phyloP scores from a whole-genome alignment of 2,329 filamentous ascomycete genomes.

The Amesomyces nigricolor region DNA sequence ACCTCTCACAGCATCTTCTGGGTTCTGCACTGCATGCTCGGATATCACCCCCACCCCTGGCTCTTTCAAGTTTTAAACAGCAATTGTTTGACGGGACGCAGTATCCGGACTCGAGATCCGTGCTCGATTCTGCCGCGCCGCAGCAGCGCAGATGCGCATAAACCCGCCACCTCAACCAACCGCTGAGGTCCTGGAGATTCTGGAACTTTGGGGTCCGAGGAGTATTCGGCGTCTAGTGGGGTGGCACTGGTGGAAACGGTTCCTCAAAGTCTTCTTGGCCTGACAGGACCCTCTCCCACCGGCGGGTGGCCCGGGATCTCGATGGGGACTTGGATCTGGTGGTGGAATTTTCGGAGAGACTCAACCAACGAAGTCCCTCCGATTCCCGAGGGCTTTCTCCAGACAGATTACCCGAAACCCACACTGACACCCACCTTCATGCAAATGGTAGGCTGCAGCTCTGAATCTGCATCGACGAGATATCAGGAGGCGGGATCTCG shows the following conservation, averaged over 20 bases:
- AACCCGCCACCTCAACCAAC: not conserved
- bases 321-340: not conserved
- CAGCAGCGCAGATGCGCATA: not conserved
- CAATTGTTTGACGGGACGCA: not conserved
- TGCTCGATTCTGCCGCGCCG: not conserved
- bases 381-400: not conserved
- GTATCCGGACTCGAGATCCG: not conserved
- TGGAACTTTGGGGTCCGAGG: not conserved
- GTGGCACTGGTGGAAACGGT: too few relatives aligned
- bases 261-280: too few relatives aligned
- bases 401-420: constrained; percentile 7
- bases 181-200: not conserved
- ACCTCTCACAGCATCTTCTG: not conserved
- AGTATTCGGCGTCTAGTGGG: too few relatives aligned
- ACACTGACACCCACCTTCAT: not conserved
- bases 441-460: constrained; percentile 5
- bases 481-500: not conserved
- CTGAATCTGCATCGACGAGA: not conserved
- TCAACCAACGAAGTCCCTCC: not conserved
- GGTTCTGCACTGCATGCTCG: not conserved
- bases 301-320: too few relatives aligned
- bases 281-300: too few relatives aligned
- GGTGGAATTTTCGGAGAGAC: too few relatives aligned
- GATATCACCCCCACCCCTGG: not conserved
- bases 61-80: not conserved